Base-by-base conservation (phyloP, 2,329 filamentous ascomycete genomes). In the Albifimbria verrucaria region DNA sequence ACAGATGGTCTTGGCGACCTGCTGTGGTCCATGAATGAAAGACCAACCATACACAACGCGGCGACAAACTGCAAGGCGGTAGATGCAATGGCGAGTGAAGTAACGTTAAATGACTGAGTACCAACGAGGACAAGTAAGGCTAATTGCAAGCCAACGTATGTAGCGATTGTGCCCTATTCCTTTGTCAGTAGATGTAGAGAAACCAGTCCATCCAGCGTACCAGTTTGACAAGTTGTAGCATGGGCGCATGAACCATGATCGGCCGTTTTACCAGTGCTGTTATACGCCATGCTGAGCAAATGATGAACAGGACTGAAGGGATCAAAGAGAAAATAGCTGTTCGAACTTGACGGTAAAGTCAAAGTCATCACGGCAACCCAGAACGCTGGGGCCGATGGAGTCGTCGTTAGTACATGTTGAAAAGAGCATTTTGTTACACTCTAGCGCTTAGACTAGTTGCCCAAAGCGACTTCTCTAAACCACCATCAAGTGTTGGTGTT, bases 271-370 rank as follows among this genome's bases (percentile, higher is more conserved):
- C 11, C 32, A 39, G 18, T 4, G 12, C 15, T 12, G 12, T 39
- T 39, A n/a, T n/a, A 4, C 32, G 32, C 32, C 32, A 39, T 39
- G 18, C 17, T 3, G 44, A 47, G 7, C 21, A 25, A 24, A 11
- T 32, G 15, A 10, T 50, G 49, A 72, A 73, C 1, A 74, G 51
- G 7, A 65, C 53, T 0, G 69, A 59, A 1, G 76, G 75, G 1
- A 72, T 52, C 11, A 76, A 61, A 3, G 68, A 67, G 36, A 78
- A 70, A 77, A 65, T 3, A 75, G 59, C 46, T 72, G 66, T 58
- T 78, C 74, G 50, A 79, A 77, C 18, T 62, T 65, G 49, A 78
- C 59, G 10, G 75, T 78, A 45, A 77, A 77, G 57, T 77, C 75
- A 53, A 78, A 78, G 51, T 74, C 68, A 55, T 62, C 68, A 11